Evolutionary conservation across 1,284 basidiomycete species (phyloP).

Genomic region (Ganoderma multipileum): DNA sequence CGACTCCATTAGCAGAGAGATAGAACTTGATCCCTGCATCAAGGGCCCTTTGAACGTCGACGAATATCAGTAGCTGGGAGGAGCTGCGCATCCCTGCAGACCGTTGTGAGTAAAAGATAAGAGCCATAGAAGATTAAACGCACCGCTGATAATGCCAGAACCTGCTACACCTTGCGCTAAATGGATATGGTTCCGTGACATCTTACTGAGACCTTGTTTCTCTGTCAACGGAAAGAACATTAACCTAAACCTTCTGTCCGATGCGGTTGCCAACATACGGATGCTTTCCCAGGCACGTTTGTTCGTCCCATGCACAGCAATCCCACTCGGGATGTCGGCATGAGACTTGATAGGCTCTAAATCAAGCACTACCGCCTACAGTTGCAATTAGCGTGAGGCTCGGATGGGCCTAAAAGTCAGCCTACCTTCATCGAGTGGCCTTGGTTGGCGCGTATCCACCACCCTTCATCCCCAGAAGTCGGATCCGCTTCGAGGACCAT

Average conservation of each 20-base stretch:
- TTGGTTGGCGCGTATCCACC: conserved; percentile 94
- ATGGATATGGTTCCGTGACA: conserved; percentile 90
- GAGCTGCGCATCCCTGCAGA: conserved; percentile 76
- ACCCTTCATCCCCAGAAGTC: conserved; percentile 48
- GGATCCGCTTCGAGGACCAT: conserved; percentile 65
- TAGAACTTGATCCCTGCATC: conserved; percentile 75
- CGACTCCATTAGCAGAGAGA: conserved; percentile 84
- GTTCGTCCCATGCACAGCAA: conserved; percentile 84
- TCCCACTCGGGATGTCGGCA: conserved; percentile 62
- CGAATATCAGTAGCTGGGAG: conserved; percentile 77
- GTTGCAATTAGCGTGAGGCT: neutral
- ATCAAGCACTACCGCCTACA: conserved; percentile 70
- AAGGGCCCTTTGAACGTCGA: conserved; percentile 77
- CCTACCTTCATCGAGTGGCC: conserved; percentile 86
- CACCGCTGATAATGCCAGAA: conserved; percentile 77
- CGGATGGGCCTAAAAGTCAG: neutral
- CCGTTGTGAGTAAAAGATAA: neutral
- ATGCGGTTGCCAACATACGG: conserved; percentile 50
- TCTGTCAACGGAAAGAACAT: conserved; percentile 44
- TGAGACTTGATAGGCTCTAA: conserved; percentile 67
- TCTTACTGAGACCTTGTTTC: conserved; percentile 78
- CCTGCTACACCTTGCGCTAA: conserved; percentile 77
- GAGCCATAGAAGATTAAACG: conserved; percentile 28
- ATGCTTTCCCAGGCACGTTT: conserved; percentile 75
- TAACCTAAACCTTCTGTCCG: conserved; percentile 11